phyloP scores from a whole-genome alignment of 2,329 filamentous ascomycete species.

The Cercospora sp. region DNA sequence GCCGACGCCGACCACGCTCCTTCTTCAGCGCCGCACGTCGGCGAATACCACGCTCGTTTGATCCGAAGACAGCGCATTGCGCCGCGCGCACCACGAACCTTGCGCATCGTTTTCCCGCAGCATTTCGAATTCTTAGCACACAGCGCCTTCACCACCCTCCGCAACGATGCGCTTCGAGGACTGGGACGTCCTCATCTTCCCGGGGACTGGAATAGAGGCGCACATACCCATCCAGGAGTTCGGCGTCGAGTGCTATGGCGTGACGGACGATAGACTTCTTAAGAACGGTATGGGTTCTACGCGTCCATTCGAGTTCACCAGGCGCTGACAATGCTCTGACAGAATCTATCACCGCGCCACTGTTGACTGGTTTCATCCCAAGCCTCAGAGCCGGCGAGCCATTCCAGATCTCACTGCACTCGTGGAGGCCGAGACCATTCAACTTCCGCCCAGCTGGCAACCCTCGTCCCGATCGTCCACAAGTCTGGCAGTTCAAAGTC shows the following conservation, averaged over 20 bases:
- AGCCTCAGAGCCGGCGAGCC: conserved; percentile 58
- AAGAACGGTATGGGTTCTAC: not conserved
- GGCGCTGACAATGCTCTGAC: not conserved
- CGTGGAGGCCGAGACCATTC: conserved; percentile 61
- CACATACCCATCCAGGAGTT: conserved; percentile 79
- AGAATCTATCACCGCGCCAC: conserved; percentile 19
- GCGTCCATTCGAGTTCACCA: not conserved
- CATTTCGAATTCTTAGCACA: conserved; percentile 13
- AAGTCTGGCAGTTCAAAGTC: conserved; percentile 56
- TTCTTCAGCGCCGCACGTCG: not conserved
- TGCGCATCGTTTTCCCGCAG: not conserved
- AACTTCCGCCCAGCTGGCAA: conserved; percentile 11
- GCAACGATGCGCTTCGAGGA: conserved; percentile 74
- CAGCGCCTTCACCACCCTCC: conserved; percentile 7
- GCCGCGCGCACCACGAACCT: not conserved
- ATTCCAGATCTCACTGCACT: conserved; percentile 74
- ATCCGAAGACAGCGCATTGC: not conserved
- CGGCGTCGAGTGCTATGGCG: conserved; percentile 72
- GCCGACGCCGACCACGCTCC: not conserved
- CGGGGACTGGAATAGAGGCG: conserved; percentile 50
- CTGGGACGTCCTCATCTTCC: conserved; percentile 84
- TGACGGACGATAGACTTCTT: conserved; percentile 37
- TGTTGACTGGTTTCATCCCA: conserved; percentile 68
- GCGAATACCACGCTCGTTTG: not conserved
- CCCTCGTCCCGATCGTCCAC: not conserved